phyloP scores from a whole-genome alignment of 495 filamentous ascomycete species.

The Neurospora tetraspora region DNA sequence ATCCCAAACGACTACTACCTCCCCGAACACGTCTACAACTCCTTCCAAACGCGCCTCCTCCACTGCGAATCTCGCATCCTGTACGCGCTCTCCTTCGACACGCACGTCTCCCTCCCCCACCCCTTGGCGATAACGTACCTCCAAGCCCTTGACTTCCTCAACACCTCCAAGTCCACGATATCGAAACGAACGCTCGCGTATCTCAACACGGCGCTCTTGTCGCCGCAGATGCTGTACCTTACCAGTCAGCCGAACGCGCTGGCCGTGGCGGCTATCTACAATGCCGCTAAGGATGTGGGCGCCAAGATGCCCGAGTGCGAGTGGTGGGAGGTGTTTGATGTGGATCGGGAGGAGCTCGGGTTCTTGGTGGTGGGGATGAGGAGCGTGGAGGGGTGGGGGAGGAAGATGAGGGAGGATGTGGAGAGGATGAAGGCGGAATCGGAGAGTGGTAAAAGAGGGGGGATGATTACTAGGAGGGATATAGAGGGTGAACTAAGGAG shows the following conservation, averaged over 20 bases:
- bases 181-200: slow-evolving; percentile 58
- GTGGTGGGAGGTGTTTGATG: slow-evolving; percentile 99
- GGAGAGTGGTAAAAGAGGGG: slow-evolving; percentile 1
- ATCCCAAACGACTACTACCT: slow-evolving; percentile 58
- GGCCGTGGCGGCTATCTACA: slow-evolving; percentile 82
- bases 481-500: slow-evolving; percentile 35
- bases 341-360: slow-evolving; percentile 90
- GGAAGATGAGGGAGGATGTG: slow-evolving; percentile 27
- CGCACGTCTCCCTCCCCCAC: slow-evolving; percentile 75
- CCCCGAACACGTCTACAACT: slow-evolving; percentile 59
- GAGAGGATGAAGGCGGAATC: slow-evolving; percentile 16
- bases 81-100: slow-evolving; percentile 66
- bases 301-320: slow-evolving; percentile 68
- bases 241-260: slow-evolving; percentile 83
- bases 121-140: slow-evolving; percentile 87
- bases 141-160: slow-evolving; percentile 64
- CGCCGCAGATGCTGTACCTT: slow-evolving; percentile 79
- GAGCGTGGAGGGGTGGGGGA: slow-evolving; percentile 66
- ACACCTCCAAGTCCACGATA: slow-evolving; percentile 30
- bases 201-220: slow-evolving; percentile 73
- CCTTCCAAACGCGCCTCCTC: slow-evolving; percentile 52
- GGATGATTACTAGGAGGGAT: slow-evolving; percentile 31
- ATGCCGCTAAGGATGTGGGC: slow-evolving; percentile 68
- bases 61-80: slow-evolving; percentile 65
- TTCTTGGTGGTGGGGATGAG: slow-evolving; percentile 83